Conservation (phyloP, 495 filamentous ascomycete genomes). For the Achaetomiella virescens region DNA sequence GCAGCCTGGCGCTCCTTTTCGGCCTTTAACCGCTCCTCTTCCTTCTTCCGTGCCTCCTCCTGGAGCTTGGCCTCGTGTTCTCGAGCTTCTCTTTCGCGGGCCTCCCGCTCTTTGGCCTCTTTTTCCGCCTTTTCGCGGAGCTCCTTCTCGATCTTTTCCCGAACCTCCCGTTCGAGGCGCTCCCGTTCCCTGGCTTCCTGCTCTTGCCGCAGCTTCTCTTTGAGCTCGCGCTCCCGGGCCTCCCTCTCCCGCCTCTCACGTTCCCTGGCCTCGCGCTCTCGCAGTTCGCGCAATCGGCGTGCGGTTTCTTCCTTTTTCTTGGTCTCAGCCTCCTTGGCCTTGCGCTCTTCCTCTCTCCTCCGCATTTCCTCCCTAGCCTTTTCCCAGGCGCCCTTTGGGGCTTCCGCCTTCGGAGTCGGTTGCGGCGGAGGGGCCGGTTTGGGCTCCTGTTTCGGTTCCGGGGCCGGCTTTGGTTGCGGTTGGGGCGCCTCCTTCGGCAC, state of each 20-base stretch:
- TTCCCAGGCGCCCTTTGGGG: conserved; percentile 55
- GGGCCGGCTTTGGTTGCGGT: conserved; percentile 27
- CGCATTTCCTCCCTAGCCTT: conserved; percentile 64
- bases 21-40: conserved; percentile 9
- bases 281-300: conserved; percentile 46
- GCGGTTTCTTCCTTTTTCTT: conserved; percentile 46
- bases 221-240: conserved; percentile 29
- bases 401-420: conserved; percentile 18
- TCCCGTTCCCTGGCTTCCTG: conserved; percentile 38
- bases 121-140: conserved; percentile 28
- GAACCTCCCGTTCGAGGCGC: conserved; percentile 41
- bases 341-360: conserved; percentile 55
- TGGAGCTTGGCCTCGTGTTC: conserved; percentile 32
- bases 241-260: conserved; percentile 49
- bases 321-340: conserved; percentile 43
- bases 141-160: conserved; percentile 38
- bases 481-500: conserved; percentile 6
- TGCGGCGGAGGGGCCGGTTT: conserved; percentile 31
- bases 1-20: conserved; percentile 12
- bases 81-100: conserved; percentile 33
- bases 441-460: conserved; percentile 13
- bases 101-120: conserved; percentile 36
- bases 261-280: conserved; percentile 59
- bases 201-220: conserved; percentile 34
- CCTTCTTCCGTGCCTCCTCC: conserved; percentile 25